Evolutionary conservation across 2,329 filamentous ascomycete genomes (phyloP), one percentile per base, ranked within the genome.

Genomic region (Geosmithia putterillii): DNA sequence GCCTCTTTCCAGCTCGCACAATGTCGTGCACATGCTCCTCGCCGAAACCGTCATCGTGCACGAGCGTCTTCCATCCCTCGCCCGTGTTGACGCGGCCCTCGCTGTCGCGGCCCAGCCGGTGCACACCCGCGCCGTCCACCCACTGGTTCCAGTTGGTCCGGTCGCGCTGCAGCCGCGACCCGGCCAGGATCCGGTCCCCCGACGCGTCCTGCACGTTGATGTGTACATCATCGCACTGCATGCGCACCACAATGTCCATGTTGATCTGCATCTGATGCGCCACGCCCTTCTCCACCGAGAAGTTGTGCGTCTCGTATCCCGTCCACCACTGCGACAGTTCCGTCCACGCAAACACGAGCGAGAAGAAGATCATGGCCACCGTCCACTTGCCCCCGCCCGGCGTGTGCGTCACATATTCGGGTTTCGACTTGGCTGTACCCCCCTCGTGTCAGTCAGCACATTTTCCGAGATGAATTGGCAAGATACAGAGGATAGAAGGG

Each of bases 191-290:
- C 49, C 86, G 81, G 62, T 98, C 92, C 42, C 92, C 89, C 0
- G 87, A 79, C 2, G 90, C 89, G 61, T 98, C 92, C 67, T 96
- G 92, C 42, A 98, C 89, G 65, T 98, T 96, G 63, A 98, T 71
- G 65, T 95, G 86, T n/a, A 98, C 66, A 57, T 94, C 83, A 45
- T 73, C 66, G 69, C 92, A 98, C 52, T 73, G 69, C 92, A 98
- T 98, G 42, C 74, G 74, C 41, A 98, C 73, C 5, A 96, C 86
- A n/a, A 94, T 71, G 63, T 98, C 92, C 45, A 98, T 69, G 67
- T 98, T 98, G 65, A 98, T 83, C 64, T 96, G 89, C 60, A 98
- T 76, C 48, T 80, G 74, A 62, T 87, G 87, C 3, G 84, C 83
- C 35, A 98, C 74, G 51, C 86, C 86, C 64, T 94, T 92, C 63